A percentile compares a stretch with the other conserved stretches of the same genome.
Evolutionary conservation across 2,329 filamentous ascomycete genomes (phyloP).

Genomic region (Penicillium sp.): DNA sequence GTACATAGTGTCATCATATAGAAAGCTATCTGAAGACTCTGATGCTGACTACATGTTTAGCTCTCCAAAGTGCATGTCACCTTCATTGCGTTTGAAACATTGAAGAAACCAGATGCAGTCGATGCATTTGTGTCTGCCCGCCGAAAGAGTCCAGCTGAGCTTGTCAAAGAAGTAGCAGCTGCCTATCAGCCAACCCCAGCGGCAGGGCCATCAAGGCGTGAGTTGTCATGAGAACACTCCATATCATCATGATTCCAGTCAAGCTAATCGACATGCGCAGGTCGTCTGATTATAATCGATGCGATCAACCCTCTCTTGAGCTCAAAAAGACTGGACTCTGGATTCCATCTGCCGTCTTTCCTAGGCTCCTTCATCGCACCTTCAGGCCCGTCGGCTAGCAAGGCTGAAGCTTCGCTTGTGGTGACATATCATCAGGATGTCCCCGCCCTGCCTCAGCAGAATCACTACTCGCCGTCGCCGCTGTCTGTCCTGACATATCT

Average conservation of each 20-base stretch:
- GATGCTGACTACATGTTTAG: constrained; percentile 22
- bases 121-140: constrained; percentile 68
- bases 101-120: constrained; percentile 63
- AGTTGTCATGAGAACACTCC: constrained; percentile 8
- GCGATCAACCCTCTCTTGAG: constrained; percentile 67
- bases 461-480: constrained; percentile 61
- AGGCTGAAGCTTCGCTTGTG: constrained; percentile 65
- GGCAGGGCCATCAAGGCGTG: constrained; percentile 30
- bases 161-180: constrained; percentile 62
- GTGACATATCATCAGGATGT: constrained; percentile 83
- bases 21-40: too few relatives aligned
- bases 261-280: constrained; percentile 45
- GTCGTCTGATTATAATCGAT: constrained; percentile 76
- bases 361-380: constrained; percentile 70
- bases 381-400: constrained; percentile 26
- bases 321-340: constrained; percentile 43
- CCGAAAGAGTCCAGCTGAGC: constrained; percentile 57
- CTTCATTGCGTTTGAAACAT: constrained; percentile 75
- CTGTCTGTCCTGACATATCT: constrained; percentile 76
- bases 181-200: constrained; percentile 27
- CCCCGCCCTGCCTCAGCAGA: constrained; percentile 52
- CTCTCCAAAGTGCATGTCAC: constrained; percentile 68
- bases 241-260: background rate
- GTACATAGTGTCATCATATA: background rate
- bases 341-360: constrained; percentile 65